Conservation (phyloP, 2,329 filamentous ascomycete species). For the Colletotrichum filicis region DNA sequence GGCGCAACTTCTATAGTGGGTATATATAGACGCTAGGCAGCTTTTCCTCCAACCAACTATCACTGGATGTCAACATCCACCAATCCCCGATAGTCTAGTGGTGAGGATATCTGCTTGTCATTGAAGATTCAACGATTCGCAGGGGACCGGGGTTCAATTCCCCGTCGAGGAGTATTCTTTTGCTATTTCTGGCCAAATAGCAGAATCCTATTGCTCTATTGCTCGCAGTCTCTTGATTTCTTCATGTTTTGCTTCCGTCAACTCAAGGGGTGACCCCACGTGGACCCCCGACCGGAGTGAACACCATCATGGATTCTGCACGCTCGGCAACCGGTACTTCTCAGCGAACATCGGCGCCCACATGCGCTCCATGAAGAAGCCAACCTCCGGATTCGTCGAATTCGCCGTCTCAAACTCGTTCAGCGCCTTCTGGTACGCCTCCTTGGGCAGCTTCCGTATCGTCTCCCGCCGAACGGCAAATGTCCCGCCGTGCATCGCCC, state of each 20-base stretch:
- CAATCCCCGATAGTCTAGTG: constrained; percentile 22
- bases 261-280: background rate
- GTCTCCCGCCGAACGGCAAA: constrained; percentile 33
- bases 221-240: background rate
- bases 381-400: constrained; percentile 32
- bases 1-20: fast-evolving
- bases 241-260: background rate
- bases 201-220: background rate
- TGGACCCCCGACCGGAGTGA: background rate
- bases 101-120: constrained; percentile 30
- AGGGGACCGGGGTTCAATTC: constrained; percentile 4
- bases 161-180: constrained; percentile 11
- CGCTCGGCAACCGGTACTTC: constrained; percentile 14
- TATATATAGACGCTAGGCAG: fast-evolving
- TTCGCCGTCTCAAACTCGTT: constrained; percentile 32
- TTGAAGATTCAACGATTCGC: background rate
- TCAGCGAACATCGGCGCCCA: constrained; percentile 36
- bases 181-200: background rate
- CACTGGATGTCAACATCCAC: background rate
- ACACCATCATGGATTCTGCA: constrained; percentile 2
- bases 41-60: background rate
- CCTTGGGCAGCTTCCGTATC: constrained; percentile 23
- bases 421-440: constrained; percentile 21
- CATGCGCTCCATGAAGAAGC: constrained; percentile 36
- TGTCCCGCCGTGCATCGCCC: constrained; percentile 35